Conservation (phyloP, 768 basidiomycete genomes). For the Hydnomerulius pinastri region DNA sequence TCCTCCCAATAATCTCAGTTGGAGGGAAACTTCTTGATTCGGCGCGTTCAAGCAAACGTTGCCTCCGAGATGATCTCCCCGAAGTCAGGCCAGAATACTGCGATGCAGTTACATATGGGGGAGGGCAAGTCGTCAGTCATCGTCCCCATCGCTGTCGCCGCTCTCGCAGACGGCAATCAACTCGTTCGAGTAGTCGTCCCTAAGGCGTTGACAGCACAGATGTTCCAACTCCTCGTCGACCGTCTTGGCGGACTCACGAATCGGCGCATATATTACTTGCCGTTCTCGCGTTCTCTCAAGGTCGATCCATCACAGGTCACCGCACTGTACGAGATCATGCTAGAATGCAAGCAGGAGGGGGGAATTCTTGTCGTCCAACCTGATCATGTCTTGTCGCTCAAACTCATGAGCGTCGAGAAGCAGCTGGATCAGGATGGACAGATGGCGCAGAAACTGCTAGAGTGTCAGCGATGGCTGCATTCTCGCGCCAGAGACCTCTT, state of each 20-base stretch:
- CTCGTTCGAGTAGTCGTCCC: too few species aligned
- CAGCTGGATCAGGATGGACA: too few species aligned
- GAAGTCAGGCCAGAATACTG: slow-evolving; percentile 28
- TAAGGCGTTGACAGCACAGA: slow-evolving; percentile 27
- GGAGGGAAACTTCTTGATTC: too few species aligned
- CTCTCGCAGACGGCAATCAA: slow-evolving; percentile 25
- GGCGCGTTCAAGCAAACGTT: slow-evolving; percentile 19
- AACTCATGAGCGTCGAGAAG: too few species aligned
- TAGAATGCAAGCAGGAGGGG: too few species aligned
- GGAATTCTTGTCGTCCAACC: too few species aligned
- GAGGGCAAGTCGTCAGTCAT: slow-evolving; percentile 37
- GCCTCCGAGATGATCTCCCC: slow-evolving; percentile 31
- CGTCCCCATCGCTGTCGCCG: slow-evolving; percentile 23
- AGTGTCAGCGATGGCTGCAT: slow-evolving; percentile 29
- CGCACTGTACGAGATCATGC: background rate
- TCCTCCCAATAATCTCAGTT: too few species aligned
- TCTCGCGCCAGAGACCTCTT: slow-evolving; percentile 27
- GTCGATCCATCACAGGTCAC: slow-evolving; percentile 1
- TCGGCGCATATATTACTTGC: too few species aligned
- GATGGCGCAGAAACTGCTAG: slow-evolving; percentile 22
- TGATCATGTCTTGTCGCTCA: too few species aligned
- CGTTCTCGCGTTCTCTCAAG: slow-evolving; percentile 24
- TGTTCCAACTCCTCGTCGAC: slow-evolving; percentile 28
- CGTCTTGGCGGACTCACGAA: too few species aligned
- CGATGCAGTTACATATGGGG: slow-evolving; percentile 49